These are phyloP conservation scores for Penicillium canariense DNA, from an alignment of 495 filamentous ascomycete species.

Conservation along the genomic window DNA sequence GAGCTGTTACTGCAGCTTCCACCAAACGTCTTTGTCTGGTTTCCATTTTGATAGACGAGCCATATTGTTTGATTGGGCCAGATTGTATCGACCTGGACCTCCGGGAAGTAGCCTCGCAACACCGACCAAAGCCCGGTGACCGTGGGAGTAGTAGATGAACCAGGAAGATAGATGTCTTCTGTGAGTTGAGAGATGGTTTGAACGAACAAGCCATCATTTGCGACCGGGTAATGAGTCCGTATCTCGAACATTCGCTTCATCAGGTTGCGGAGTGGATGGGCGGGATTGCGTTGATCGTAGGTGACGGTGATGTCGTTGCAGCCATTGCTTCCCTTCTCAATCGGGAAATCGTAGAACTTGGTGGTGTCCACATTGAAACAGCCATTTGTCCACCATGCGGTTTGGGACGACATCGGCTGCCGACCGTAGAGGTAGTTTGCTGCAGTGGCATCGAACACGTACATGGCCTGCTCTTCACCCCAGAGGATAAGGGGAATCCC, in stretches of 20 bases:
- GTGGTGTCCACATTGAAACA: constrained; percentile 59
- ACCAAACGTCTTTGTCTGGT: constrained; percentile 54
- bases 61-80: constrained; percentile 57
- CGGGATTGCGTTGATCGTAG: constrained; percentile 70
- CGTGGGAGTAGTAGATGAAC: constrained; percentile 53
- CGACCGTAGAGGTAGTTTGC: constrained; percentile 70
- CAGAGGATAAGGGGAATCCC: constrained; percentile 64
- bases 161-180: constrained; percentile 49
- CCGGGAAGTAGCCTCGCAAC: constrained; percentile 47
- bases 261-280: constrained; percentile 63
- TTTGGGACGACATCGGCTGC: constrained; percentile 62
- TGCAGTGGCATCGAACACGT: constrained; percentile 65
- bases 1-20: constrained; percentile 63
- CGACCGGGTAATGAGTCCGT: constrained; percentile 54
- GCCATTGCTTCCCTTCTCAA: constrained; percentile 52
- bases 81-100: constrained; percentile 55
- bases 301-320: constrained; percentile 58
- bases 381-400: constrained; percentile 68
- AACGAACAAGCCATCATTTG: constrained; percentile 65
- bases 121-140: constrained; percentile 70
- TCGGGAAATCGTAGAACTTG: constrained; percentile 61
- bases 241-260: constrained; percentile 67
- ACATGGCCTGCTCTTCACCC: constrained; percentile 71
- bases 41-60: constrained; percentile 66
- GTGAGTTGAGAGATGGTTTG: constrained; percentile 60